Evolutionary conservation across 2,329 filamentous ascomycete genomes (phyloP), one percentile per base, ranked within the genome.

Genomic region (Neofusicoccum kwambonambiense): DNA sequence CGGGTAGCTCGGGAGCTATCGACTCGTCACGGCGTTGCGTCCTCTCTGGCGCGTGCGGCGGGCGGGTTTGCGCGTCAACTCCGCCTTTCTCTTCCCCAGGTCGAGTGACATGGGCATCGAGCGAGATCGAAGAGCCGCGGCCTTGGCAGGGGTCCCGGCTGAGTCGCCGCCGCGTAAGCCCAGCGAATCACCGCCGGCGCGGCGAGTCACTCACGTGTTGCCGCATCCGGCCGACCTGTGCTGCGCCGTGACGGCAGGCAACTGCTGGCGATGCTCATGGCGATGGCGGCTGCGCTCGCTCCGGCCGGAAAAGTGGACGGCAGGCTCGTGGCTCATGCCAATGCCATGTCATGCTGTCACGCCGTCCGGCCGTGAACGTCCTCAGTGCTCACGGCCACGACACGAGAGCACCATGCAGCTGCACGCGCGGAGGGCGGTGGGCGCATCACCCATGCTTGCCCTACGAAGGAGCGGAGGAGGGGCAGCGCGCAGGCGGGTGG

Each of bases 11-110:
- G 39, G 22, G 13, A 44, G 15, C 7, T 60, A 45, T 60, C 31
- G 56, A 60, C 56, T 60, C 56, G 56, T 60, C 56, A 60, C 22
- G 13, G 56, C 8, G 56, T 60, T 60, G 56, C 56, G 56, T 47
- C 42, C 31, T 17, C 56, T 47, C 56, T 60, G 56, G 56, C 42
- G 56, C 31, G 56, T 60, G 56, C 56, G 39, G 13, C 11, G 41
- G 19, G 56, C 41, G 17, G n/a, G 27, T 35, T 37, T 60, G 56
- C 56, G 56, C 42, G 56, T 45, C 56, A 13, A 22, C 22, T 58
- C 39, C 39, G 39, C 39, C 39, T 45, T 58, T 9, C 27, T 41
- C 11, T 58, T 58, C 54, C 56, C 56, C 56, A 47, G 56, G 42
- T 60, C 56, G 56, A 45, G 8, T 19, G 42, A 60, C 54, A 45